Percentiles rank a stretch among this genome's conserved stretches.
Conservation (phyloP, 805 yeast genomes). For the Saccharomycopsis olivae region DNA sequence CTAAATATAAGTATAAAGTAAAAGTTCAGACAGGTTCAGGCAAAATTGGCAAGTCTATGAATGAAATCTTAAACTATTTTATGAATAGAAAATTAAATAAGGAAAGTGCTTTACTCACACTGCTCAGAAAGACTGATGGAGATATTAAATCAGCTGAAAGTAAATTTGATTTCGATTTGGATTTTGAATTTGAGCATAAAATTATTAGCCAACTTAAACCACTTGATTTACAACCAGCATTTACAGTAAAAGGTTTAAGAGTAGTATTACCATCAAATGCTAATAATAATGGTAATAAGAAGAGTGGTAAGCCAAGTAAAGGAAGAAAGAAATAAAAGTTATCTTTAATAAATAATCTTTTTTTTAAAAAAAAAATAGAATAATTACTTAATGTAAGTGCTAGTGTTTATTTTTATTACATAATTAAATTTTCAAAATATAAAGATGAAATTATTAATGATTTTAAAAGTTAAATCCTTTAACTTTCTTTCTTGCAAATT, state of each 20-base stretch:
- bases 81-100: constrained; percentile 32
- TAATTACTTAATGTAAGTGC: too few relatives aligned
- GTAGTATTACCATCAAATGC: constrained; percentile 42
- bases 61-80: constrained; percentile 56
- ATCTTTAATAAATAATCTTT: background rate
- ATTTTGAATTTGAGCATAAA: constrained; percentile 65
- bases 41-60: constrained; percentile 80
- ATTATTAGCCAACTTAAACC: constrained; percentile 46
- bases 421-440: too few relatives aligned
- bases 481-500: constrained; percentile 71
- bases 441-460: too few relatives aligned
- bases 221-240: constrained; percentile 52
- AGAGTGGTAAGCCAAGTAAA: constrained; percentile 21
- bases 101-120: constrained; percentile 23
- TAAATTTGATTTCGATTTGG: constrained; percentile 29
- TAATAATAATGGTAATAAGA: constrained; percentile 19
- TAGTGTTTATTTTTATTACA: too few relatives aligned
- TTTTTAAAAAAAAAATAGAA: background rate
- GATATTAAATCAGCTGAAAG: constrained; percentile 18
- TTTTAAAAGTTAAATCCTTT: constrained; percentile 19
- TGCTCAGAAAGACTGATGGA: constrained; percentile 21
- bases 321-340: constrained; percentile 20
- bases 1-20: constrained; percentile 67
- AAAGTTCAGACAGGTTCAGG: constrained; percentile 69
- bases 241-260: constrained; percentile 67